phyloP scores from a whole-genome alignment of 371 early-diverging fungal genomes.

The Syncephalis plumigaleata region DNA sequence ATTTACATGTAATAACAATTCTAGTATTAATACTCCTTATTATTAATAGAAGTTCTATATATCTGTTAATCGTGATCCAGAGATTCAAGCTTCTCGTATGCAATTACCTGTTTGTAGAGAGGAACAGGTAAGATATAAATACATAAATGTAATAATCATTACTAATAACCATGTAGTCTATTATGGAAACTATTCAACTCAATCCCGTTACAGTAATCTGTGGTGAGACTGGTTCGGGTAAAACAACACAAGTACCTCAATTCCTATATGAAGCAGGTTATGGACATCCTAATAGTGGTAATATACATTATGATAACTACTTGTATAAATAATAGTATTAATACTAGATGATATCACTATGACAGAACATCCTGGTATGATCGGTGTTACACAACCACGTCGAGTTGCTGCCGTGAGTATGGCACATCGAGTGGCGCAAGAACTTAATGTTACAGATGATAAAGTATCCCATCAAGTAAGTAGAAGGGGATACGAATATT shows the following conservation, averaged over 20 bases:
- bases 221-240: conserved; percentile 99
- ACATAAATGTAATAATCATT: not conserved
- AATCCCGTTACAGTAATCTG: conserved; percentile 80
- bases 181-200: conserved; percentile 83
- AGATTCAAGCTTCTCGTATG: conserved; percentile 40
- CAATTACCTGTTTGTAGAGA: conserved; percentile 81
- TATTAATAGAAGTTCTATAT: conserved; percentile 39
- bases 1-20: not conserved
- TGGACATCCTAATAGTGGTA: conserved; percentile 52
- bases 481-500: no score
- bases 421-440: conserved; percentile 87
- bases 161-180: conserved; percentile 17
- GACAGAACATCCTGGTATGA: conserved; percentile 59
- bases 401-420: conserved; percentile 98
- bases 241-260: conserved; percentile 97
- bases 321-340: no score
- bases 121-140: conserved; percentile 39
- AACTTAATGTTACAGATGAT: conserved; percentile 47
- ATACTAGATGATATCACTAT: no score
- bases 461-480: conserved; percentile 35
- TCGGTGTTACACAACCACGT: conserved; percentile 97
- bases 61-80: conserved; percentile 49
- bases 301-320: not conserved
- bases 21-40: no score
- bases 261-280: conserved; percentile 96